A percentile compares a stretch with the other conserved stretches of the same genome.
phyloP scores from a whole-genome alignment of 331 rosid genomes.

The Cydonia oblonga region DNA sequence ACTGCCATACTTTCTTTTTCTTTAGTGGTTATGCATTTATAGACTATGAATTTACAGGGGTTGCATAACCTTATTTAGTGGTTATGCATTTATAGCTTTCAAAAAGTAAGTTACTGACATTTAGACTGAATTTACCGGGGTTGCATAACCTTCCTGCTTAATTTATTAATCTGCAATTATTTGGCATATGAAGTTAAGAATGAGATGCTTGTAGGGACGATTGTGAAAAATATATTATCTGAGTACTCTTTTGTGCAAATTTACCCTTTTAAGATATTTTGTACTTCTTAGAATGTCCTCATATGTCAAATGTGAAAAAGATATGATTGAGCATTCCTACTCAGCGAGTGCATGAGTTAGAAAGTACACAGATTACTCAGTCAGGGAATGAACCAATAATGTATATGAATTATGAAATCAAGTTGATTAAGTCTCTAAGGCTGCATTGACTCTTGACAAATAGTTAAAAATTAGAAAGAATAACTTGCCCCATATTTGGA shows the following conservation, averaged over 20 bases:
- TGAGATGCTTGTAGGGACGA: background rate
- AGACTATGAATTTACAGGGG: background rate
- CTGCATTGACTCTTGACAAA: background rate
- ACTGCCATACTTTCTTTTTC: background rate
- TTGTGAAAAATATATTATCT: background rate
- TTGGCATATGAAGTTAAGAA: background rate
- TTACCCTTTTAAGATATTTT: background rate
- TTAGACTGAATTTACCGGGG: too few relatives aligned
- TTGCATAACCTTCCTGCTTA: too few relatives aligned
- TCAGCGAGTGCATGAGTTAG: background rate
- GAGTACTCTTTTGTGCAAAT: background rate
- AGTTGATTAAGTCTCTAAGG: background rate
- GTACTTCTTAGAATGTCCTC: background rate
- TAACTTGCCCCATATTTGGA: background rate
- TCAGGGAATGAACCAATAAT: background rate
- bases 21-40: background rate
- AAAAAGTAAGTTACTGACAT: too few relatives aligned
- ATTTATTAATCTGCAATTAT: background rate
- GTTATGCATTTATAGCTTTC: too few relatives aligned
- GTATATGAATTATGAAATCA: background rate
- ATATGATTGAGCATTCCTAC: background rate
- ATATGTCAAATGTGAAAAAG: background rate
- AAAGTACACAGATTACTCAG: background rate
- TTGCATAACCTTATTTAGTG: too few relatives aligned
- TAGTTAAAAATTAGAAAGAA: background rate